These are phyloP conservation scores for Microstroma glucosiphilum DNA, from an alignment of 1,284 basidiomycete genomes.

Conservation along the genomic window DNA sequence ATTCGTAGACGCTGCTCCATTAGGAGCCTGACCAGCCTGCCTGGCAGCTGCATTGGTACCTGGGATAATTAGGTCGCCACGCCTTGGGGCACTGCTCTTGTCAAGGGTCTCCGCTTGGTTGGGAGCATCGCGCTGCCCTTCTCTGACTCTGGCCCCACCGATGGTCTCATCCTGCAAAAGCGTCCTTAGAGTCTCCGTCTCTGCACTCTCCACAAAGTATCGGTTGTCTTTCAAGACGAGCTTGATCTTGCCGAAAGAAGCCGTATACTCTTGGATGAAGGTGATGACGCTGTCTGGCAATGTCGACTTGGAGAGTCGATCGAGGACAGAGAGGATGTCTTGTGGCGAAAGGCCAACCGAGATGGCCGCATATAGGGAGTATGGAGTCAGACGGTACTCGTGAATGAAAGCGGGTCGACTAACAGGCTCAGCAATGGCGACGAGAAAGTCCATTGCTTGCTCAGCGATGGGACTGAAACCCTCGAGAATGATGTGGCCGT, in stretches of 20 bases:
- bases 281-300: conserved; percentile 42
- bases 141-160: conserved; percentile 35
- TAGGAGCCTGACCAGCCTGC: not conserved
- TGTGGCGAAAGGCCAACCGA: conserved; percentile 96
- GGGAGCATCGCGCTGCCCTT: conserved; percentile 15
- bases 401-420: conserved; percentile 97
- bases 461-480: conserved; percentile 72
- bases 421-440: conserved; percentile 96
- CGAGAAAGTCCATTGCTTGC: conserved; percentile 95
- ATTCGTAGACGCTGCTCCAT: conserved; percentile 15
- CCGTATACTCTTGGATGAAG: conserved; percentile 47
- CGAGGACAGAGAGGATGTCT: conserved; percentile 87
- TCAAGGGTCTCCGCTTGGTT: conserved; percentile 20
- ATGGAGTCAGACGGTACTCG: conserved; percentile 97
- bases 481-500: conserved; percentile 48
- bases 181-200: conserved; percentile 45
- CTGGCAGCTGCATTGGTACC: conserved; percentile 24
- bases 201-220: conserved; percentile 49
- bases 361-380: conserved; percentile 95
- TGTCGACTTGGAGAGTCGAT: conserved; percentile 49
- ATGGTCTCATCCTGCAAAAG: conserved; percentile 46
- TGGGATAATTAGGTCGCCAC: conserved; percentile 42
- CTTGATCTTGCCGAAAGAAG: conserved; percentile 50
- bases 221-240: conserved; percentile 50
- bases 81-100: conserved; percentile 32